phyloP scores from a whole-genome alignment of 1,284 basidiomycete species.

The Boletus mariae region DNA sequence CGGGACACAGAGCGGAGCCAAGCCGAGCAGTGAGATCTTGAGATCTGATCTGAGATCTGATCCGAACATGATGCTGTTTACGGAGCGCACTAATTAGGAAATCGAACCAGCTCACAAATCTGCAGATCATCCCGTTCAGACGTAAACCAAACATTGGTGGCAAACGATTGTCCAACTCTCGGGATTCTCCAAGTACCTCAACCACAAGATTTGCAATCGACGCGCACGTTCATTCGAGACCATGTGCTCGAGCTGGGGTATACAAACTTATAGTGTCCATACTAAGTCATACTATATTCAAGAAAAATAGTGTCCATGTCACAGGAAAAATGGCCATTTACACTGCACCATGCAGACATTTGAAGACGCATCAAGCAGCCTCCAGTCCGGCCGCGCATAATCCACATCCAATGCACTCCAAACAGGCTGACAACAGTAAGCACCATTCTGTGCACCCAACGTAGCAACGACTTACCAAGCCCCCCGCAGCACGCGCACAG shows the following conservation, averaged over 20 bases:
- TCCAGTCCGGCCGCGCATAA: constrained; percentile 48
- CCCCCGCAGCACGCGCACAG: constrained; percentile 64
- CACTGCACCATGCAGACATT: background rate
- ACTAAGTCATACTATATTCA: background rate
- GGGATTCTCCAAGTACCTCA: background rate
- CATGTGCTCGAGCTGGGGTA: background rate
- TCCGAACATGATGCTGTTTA: background rate
- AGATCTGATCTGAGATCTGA: background rate
- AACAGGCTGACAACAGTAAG: constrained; percentile 38
- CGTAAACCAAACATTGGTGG: background rate
- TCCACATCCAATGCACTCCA: constrained; percentile 55
- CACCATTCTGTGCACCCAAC: background rate
- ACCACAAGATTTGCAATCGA: background rate
- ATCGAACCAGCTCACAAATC: constrained; percentile 18
- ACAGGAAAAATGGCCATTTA: background rate
- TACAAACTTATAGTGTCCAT: background rate
- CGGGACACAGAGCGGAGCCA: background rate
- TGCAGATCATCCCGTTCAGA: background rate
- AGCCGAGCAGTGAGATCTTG: background rate
- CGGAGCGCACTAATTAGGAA: constrained; percentile 4
- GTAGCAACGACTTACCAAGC: constrained; percentile 42
- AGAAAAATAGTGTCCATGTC: background rate
- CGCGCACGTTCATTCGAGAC: background rate
- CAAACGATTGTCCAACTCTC: background rate
- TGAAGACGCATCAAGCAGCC: constrained; percentile 18